phyloP scores from a whole-genome alignment of 306 rosid genomes.

The Amphicarpaea edgeworthii region DNA sequence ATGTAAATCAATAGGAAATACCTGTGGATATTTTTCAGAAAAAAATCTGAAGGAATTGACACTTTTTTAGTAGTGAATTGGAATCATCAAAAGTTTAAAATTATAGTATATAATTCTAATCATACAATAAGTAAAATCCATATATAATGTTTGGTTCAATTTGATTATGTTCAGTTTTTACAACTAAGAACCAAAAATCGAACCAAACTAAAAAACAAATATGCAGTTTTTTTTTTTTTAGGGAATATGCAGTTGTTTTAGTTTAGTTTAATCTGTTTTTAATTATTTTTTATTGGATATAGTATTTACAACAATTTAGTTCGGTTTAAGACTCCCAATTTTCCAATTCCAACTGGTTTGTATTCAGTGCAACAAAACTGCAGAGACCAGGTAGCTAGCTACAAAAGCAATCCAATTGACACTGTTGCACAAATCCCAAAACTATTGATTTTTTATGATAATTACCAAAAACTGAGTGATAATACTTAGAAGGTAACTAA shows the following conservation, averaged over 20 bases:
- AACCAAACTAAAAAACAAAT: neutral
- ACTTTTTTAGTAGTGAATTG: too few relatives aligned
- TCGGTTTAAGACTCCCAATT: neutral
- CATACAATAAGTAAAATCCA: neutral
- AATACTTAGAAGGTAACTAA: constrained; percentile 4
- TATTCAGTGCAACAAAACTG: neutral
- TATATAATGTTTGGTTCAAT: neutral
- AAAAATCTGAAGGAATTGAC: too few relatives aligned
- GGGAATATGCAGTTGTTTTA: too few relatives aligned
- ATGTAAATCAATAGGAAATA: too few relatives aligned
- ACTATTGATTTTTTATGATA: neutral
- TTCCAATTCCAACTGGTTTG: neutral
- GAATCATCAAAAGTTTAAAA: neutral
- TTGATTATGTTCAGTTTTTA: neutral
- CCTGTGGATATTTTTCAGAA: too few relatives aligned
- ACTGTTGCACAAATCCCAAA: constrained; percentile 18
- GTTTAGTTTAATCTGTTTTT: too few relatives aligned
- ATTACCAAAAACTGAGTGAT: neutral
- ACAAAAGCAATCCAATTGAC: constrained; percentile 5
- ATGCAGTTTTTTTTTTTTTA: too few relatives aligned
- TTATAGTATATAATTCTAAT: neutral
- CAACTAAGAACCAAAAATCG: neutral
- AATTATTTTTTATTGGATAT: too few relatives aligned
- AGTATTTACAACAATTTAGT: neutral
- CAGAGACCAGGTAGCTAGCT: neutral